Evolutionary conservation across 108 stramenopile genomes (phyloP).

Genomic region (Aurantiochytrium sp.): DNA sequence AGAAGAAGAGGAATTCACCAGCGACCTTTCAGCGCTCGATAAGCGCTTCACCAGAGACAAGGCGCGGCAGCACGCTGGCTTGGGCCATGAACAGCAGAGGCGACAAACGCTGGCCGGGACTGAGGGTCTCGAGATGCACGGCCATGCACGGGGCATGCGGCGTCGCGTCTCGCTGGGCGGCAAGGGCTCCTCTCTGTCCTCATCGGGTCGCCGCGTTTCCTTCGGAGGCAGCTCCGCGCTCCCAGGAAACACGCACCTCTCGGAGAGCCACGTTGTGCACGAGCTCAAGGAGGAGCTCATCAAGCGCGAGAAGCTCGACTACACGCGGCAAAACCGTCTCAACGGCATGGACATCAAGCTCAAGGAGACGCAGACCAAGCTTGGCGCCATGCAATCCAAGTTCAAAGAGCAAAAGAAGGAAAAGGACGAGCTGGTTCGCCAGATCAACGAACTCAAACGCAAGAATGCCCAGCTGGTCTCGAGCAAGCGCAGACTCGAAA

Average conservation of each 20-base stretch:
- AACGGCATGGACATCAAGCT: conserved; percentile 14
- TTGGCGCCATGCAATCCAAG: background rate
- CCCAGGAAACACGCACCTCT: background rate
- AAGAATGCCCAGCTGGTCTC: background rate
- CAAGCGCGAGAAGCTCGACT: background rate
- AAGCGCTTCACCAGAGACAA: background rate
- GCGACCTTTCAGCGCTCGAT: background rate
- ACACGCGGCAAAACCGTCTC: background rate
- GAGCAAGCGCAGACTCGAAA: background rate
- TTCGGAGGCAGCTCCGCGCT: background rate
- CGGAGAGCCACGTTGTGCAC: background rate
- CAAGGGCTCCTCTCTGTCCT: background rate
- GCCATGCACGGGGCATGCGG: background rate
- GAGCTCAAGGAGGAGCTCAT: conserved; percentile 3
- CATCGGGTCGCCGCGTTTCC: background rate
- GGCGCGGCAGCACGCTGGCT: background rate
- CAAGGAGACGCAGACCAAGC: background rate
- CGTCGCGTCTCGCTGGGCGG: background rate
- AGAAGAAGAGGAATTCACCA: conserved; percentile 2
- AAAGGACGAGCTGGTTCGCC: conserved; percentile 9
- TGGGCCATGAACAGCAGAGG: background rate
- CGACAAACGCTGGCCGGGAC: background rate
- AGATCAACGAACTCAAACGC: background rate
- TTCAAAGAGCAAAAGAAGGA: background rate
- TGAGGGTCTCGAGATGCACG: background rate